Conservation (phyloP, 768 basidiomycete genomes). For the Glaciozyma antarctica region DNA sequence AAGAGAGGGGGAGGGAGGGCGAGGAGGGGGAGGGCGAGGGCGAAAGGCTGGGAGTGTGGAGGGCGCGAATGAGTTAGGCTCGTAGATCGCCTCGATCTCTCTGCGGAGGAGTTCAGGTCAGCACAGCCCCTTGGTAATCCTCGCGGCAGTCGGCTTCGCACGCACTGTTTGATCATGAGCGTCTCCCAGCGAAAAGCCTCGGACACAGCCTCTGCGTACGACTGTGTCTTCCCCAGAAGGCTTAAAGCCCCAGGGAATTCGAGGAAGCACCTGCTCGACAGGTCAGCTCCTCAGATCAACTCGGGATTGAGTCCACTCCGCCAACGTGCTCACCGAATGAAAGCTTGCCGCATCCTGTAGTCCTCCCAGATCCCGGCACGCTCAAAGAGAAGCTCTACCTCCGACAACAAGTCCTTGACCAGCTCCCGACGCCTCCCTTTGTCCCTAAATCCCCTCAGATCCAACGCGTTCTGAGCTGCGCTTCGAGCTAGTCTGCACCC, state of each 20-base stretch:
- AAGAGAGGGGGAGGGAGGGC: too few relatives aligned
- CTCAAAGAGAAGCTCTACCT: conserved; percentile 14
- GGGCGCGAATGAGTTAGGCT: too few relatives aligned
- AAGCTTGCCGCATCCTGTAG: background rate
- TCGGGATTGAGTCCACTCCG: background rate
- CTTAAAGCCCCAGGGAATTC: conserved; percentile 1
- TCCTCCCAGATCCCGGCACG: conserved; percentile 1
- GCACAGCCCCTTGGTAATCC: too few relatives aligned
- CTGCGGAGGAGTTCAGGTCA: too few relatives aligned
- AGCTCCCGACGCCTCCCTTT: background rate
- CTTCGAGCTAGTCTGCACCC: background rate
- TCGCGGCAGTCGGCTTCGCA: too few relatives aligned
- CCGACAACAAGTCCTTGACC: conserved; percentile 12
- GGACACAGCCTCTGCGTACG: background rate
- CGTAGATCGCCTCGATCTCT: too few relatives aligned
- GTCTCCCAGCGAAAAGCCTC: background rate
- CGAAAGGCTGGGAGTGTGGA: too few relatives aligned
- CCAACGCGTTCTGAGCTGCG: background rate
- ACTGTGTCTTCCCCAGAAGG: background rate
- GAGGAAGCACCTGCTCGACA: conserved; percentile 9
- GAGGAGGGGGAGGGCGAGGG: too few relatives aligned
- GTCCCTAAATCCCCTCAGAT: background rate
- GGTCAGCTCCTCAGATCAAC: background rate
- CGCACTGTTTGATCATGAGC: background rate
- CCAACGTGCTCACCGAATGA: conserved; percentile 3